These are phyloP conservation scores for Nemania sp. DNA, from an alignment of 2,329 filamentous ascomycete genomes.

Conservation along the genomic window DNA sequence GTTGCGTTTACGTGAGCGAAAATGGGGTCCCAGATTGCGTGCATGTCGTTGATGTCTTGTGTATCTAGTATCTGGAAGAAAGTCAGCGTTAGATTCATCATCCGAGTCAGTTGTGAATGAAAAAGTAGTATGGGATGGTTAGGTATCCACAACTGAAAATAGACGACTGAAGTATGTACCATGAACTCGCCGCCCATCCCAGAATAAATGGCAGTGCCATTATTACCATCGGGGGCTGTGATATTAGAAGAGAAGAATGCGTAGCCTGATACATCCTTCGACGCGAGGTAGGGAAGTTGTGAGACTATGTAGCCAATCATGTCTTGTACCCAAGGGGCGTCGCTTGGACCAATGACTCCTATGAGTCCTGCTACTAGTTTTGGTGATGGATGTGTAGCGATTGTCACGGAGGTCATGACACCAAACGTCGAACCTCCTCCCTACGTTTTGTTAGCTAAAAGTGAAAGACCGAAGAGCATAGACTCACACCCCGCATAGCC, in stretches of 20 bases:
- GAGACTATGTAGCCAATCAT: conserved; percentile 53
- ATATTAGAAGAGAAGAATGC: conserved; percentile 46
- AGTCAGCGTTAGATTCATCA: background rate
- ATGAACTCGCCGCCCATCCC: conserved; percentile 44
- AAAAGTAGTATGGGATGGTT: too few relatives aligned
- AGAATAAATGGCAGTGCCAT: conserved; percentile 20
- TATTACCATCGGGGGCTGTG: conserved; percentile 7
- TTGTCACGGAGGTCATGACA: conserved; percentile 61
- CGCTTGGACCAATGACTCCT: conserved; percentile 38
- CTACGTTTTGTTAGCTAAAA: conserved; percentile 36
- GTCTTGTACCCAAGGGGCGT: conserved; percentile 48
- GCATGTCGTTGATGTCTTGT: conserved; percentile 35
- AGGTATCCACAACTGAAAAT: background rate
- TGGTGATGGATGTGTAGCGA: conserved; percentile 53
- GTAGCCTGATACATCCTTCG: conserved; percentile 57
- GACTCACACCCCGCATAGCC: conserved; percentile 62
- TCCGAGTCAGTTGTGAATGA: background rate
- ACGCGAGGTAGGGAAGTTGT: conserved; percentile 51
- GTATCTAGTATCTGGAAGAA: conserved; percentile 43
- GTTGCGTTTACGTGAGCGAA: conserved; percentile 45
- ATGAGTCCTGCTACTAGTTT: conserved; percentile 34
- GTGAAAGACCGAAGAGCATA: background rate
- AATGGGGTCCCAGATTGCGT: conserved; percentile 42
- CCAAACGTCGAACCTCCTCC: conserved; percentile 66
- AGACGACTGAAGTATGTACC: background rate